phyloP scores from a whole-genome alignment of 768 basidiomycete species.

The Cubamyces lactineus region DNA sequence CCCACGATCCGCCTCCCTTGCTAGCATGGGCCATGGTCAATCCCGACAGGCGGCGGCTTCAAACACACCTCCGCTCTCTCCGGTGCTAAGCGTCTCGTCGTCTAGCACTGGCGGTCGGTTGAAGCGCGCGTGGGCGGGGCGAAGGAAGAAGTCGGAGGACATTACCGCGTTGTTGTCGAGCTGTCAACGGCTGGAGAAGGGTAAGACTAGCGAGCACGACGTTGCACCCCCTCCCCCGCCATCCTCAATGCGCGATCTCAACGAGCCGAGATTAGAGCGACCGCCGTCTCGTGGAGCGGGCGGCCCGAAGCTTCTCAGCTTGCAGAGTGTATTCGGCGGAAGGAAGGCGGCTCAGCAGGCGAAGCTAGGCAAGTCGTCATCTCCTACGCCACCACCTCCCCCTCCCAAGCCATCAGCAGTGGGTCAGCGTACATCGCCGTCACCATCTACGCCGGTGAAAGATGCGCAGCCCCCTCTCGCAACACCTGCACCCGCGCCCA shows the following conservation, averaged over 20 bases:
- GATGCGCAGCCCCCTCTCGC: conserved; percentile 43
- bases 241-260: conserved; percentile 21
- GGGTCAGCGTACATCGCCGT: conserved; percentile 4
- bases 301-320: conserved; percentile 15
- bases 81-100: conserved; percentile 36
- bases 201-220: conserved; percentile 11
- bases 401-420: conserved; percentile 30
- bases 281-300: conserved; percentile 39
- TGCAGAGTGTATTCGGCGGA: conserved; percentile 45
- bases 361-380: conserved; percentile 20
- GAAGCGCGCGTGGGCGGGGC: conserved; percentile 59
- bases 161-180: conserved; percentile 32
- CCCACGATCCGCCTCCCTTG: conserved; percentile 37
- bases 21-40: conserved; percentile 45
- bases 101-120: conserved; percentile 52
- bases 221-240: conserved; percentile 14
- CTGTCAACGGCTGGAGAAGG: conserved; percentile 25
- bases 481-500: conserved; percentile 56
- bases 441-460: conserved; percentile 16
- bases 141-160: conserved; percentile 63
- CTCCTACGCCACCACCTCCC: conserved; percentile 36
- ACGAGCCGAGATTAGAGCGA: conserved; percentile 32
- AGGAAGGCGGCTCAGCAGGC: conserved; percentile 33
- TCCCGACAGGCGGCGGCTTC: conserved; percentile 29
- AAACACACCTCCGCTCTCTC: conserved; percentile 30